Conservation (phyloP, 495 filamentous ascomycete genomes). For the Aspergillus ostianus region DNA sequence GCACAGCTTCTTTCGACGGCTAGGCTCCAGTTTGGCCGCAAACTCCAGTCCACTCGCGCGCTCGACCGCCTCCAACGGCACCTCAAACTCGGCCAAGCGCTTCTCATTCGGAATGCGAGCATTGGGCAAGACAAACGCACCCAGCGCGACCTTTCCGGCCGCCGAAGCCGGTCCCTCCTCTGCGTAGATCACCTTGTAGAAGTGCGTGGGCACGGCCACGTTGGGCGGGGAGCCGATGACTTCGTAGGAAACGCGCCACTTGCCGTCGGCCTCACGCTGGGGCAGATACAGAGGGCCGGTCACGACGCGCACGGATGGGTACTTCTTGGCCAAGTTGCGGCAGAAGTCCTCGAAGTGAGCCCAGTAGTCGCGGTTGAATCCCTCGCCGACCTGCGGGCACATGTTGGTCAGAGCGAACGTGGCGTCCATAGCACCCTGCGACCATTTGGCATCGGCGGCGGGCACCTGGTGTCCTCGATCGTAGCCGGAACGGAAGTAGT, state of each 20-base stretch:
- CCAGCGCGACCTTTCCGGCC: conserved; percentile 75
- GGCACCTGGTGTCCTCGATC: conserved; percentile 81
- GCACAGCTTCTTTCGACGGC: conserved; percentile 77
- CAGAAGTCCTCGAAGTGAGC: conserved; percentile 98
- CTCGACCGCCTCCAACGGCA: conserved; percentile 89
- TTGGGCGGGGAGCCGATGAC: conserved; percentile 95
- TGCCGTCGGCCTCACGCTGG: conserved; percentile 75
- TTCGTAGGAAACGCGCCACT: conserved; percentile 94
- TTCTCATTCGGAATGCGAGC: conserved; percentile 85
- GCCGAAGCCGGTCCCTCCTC: conserved; percentile 67
- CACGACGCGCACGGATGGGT: conserved; percentile 85
- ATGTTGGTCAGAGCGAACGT: conserved; percentile 94
- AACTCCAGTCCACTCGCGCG: conserved; percentile 90
- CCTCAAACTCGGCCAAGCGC: conserved; percentile 84
- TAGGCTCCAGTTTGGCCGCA: conserved; percentile 68
- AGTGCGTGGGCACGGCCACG: conserved; percentile 94
- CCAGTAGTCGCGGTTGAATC: conserved; percentile 99
- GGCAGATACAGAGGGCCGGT: conserved; percentile 94
- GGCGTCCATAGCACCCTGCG: conserved; percentile 86
- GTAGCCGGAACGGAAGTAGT: conserved; percentile 89
- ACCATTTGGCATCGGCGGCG: conserved; percentile 95
- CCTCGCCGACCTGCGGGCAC: conserved; percentile 96
- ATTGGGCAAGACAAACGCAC: conserved; percentile 94
- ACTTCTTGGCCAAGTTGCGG: conserved; percentile 72
- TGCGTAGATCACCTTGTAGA: conserved; percentile 97